A percentile compares a stretch with the other conserved stretches of the same genome.
Conservation (phyloP, 352 stramenopile species). For the Blastocystis sp. region DNA sequence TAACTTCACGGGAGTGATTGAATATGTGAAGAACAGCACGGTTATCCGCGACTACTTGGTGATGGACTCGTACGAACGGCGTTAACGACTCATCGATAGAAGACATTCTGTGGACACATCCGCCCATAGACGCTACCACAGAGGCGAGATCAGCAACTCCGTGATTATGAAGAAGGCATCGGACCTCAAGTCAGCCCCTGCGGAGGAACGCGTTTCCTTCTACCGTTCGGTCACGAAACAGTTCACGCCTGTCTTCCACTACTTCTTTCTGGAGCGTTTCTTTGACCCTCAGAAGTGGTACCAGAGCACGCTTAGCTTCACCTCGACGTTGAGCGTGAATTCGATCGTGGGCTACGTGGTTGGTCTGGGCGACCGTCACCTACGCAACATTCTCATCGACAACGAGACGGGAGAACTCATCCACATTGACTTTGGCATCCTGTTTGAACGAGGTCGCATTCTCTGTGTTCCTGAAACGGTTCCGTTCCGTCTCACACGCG, state of each 20-base stretch:
- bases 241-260: constrained; percentile 90
- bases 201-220: constrained; percentile 28
- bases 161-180: constrained; percentile 69
- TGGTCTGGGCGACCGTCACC: constrained; percentile 95
- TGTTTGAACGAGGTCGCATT: constrained; percentile 90
- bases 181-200: constrained; percentile 14
- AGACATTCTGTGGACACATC: constrained; percentile 63
- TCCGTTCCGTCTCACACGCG: constrained; percentile 88
- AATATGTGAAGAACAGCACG: constrained; percentile 92
- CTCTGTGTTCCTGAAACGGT: constrained; percentile 89
- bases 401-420: constrained; percentile 88
- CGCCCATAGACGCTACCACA: constrained; percentile 84
- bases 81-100: constrained; percentile 20
- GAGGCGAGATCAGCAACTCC: constrained; percentile 54
- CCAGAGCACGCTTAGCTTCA: constrained; percentile 64
- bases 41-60: constrained; percentile 82
- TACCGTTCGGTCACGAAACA: constrained; percentile 25
- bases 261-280: constrained; percentile 93
- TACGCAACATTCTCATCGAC: constrained; percentile 94
- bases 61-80: constrained; percentile 54
- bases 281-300: constrained; percentile 60
- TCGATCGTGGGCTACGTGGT: constrained; percentile 62
- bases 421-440: constrained; percentile 99
- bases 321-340: constrained; percentile 22
- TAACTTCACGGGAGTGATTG: constrained; percentile 83